These are phyloP conservation scores for Aspergillus persii DNA, from an alignment of 2,329 filamentous ascomycete genomes.

Conservation along the genomic window DNA sequence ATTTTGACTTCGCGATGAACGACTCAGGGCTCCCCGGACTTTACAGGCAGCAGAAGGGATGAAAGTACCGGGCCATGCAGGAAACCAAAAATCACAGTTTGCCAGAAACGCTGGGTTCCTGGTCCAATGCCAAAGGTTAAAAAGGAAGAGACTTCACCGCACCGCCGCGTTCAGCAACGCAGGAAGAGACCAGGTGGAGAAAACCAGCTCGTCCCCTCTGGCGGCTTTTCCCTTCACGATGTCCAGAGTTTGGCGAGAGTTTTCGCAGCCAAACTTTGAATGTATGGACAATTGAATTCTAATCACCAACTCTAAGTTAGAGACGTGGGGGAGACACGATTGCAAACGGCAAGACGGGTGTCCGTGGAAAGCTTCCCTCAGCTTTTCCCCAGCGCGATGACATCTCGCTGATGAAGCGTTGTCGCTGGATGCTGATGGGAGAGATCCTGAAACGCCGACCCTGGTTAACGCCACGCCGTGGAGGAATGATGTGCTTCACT, in stretches of 20 bases:
- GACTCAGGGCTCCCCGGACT: not conserved
- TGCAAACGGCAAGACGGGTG: conserved; percentile 11
- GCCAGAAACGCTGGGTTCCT: conserved; percentile 12
- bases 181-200: conserved; percentile 1
- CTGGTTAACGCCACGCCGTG: conserved; percentile 12
- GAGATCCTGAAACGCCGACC: conserved; percentile 8
- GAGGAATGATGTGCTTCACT: conserved; percentile 15
- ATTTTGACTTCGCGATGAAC: not conserved
- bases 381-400: conserved; percentile 14
- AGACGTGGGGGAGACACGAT: not conserved
- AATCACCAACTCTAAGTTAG: not conserved
- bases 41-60: not conserved
- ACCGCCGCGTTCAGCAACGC: conserved; percentile 8
- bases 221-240: not conserved
- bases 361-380: conserved; percentile 11
- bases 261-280: conserved; percentile 4
- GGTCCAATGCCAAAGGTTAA: conserved; percentile 1
- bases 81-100: not conserved
- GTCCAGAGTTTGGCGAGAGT: conserved; percentile 4
- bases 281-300: conserved; percentile 1
- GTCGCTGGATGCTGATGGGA: not conserved
- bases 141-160: not conserved
- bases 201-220: not conserved
- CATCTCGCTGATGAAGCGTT: conserved; percentile 5
- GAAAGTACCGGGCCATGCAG: not conserved